Evolutionary conservation across 495 filamentous ascomycete genomes (phyloP), one percentile per base, ranked within the genome.

Genomic region (Emericellopsis terricola): DNA sequence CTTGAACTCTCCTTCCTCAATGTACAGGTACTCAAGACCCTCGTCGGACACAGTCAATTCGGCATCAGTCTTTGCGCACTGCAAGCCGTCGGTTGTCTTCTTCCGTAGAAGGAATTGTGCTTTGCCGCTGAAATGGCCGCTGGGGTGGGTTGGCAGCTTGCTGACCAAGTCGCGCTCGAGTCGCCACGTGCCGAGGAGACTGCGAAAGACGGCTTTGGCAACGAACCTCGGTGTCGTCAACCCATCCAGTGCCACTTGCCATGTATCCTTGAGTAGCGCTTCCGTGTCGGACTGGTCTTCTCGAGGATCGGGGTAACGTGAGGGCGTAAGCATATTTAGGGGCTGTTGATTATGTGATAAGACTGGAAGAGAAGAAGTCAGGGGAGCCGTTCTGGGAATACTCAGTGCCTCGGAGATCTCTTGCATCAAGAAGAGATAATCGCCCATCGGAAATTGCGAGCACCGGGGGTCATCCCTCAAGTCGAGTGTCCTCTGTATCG

Each of bases 351-450:
- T 46, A 17, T 48, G 50, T n/a, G 55, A 35, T 10, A 62, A 45
- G 9, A 31, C 14, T 2, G 56, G 51, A 29, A 55, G 55, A 10
- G 30, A 16, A 5, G 23, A 31, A 10, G 24, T 24, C 17, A 40
- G 14, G 7, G 43, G 40, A 9, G 48, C 39, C 10, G 34, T 33
- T 16, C 51, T 47, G 3, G 53, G 28, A 10, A 76, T 56, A 0
- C 50, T 59, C 10, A 84, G 40, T 1, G 69, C 65, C 6, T 48
- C 37, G 5, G 76, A 60, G 38, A 83, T 71, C 4, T 71, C 65
- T 43, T 86, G 76, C 68, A 91, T 76, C 2, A 84, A 51, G 31
- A 73, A 83, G 11, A 78, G 50, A 49, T 87, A 87, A 49, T 91
- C 84, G 15, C 70, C 71, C 69, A 84, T 81, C 16, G 80, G 81